phyloP scores from a whole-genome alignment of 495 filamentous ascomycete species.

The Tuber melanosporum region DNA sequence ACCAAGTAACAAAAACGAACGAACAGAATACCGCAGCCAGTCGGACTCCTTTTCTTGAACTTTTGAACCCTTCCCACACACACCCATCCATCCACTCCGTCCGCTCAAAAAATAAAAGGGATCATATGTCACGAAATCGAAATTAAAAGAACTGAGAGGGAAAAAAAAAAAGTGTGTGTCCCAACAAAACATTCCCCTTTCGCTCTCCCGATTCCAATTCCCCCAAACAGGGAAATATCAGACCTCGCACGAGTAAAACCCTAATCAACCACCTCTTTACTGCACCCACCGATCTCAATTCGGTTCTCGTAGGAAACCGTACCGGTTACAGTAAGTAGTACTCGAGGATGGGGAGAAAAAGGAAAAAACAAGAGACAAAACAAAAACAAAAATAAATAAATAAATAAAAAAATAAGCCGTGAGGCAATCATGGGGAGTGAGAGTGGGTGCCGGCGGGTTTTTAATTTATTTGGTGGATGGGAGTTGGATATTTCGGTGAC shows the following conservation, averaged over 20 bases:
- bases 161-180: conserved; percentile 14
- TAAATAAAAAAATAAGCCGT: not conserved
- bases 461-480: not conserved
- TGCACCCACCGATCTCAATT: not conserved
- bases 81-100: conserved; percentile 3
- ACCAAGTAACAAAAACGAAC: not conserved
- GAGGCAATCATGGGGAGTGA: not conserved
- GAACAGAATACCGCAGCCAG: not conserved
- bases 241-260: not conserved
- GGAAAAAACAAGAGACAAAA: not conserved
- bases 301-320: not conserved
- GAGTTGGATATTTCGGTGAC: not conserved
- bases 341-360: not conserved
- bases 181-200: conserved; percentile 9
- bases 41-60: not conserved
- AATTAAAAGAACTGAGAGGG: conserved; percentile 16
- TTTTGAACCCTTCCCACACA: not conserved
- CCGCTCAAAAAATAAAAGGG: conserved; percentile 7
- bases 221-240: conserved; percentile 1
- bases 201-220: not conserved
- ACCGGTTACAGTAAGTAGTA: not conserved
- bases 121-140: conserved; percentile 23
- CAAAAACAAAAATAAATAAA: not conserved
- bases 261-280: not conserved
- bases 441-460: not conserved